Conservation (phyloP, 1,139 yeast species). For the Lodderomyces orthopsilosis region DNA sequence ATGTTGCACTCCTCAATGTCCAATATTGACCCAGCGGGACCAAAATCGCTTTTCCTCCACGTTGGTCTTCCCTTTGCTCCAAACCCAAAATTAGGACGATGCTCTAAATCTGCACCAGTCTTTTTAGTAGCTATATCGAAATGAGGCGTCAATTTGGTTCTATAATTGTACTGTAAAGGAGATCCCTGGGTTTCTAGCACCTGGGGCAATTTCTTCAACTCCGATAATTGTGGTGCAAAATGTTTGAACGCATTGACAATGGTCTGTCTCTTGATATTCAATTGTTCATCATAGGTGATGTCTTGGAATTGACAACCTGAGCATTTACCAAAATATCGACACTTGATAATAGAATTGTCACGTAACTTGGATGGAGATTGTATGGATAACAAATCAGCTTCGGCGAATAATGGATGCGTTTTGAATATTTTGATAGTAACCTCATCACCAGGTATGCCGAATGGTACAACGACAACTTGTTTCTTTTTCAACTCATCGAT, state of each 20-base stretch:
- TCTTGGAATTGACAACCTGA: conserved; percentile 94
- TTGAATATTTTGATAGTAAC: conserved; percentile 71
- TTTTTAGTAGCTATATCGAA: conserved; percentile 72
- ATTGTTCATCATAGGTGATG: conserved; percentile 68
- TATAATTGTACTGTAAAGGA: conserved; percentile 71
- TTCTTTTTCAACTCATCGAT: conserved; percentile 41
- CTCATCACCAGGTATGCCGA: conserved; percentile 81
- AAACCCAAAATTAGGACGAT: conserved; percentile 79
- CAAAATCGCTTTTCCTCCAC: conserved; percentile 58
- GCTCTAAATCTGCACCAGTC: conserved; percentile 30
- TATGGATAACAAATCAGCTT: conserved; percentile 68
- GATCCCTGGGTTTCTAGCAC: conserved; percentile 71
- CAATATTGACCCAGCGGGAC: conserved; percentile 47
- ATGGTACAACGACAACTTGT: conserved; percentile 69
- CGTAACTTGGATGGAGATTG: conserved; percentile 42
- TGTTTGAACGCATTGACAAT: conserved; percentile 79
- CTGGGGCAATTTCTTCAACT: conserved; percentile 47
- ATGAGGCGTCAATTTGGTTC: conserved; percentile 96
- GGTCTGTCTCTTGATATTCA: conserved; percentile 67
- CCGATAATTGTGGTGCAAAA: conserved; percentile 55
- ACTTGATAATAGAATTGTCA: conserved; percentile 48
- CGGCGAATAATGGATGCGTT: conserved; percentile 73
- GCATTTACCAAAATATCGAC: conserved; percentile 47
- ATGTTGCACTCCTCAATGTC: conserved; percentile 94
- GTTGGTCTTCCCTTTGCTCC: conserved; percentile 77